phyloP scores from a whole-genome alignment of 2,329 filamentous ascomycete species.

The Ophiostoma triangulosporum region DNA sequence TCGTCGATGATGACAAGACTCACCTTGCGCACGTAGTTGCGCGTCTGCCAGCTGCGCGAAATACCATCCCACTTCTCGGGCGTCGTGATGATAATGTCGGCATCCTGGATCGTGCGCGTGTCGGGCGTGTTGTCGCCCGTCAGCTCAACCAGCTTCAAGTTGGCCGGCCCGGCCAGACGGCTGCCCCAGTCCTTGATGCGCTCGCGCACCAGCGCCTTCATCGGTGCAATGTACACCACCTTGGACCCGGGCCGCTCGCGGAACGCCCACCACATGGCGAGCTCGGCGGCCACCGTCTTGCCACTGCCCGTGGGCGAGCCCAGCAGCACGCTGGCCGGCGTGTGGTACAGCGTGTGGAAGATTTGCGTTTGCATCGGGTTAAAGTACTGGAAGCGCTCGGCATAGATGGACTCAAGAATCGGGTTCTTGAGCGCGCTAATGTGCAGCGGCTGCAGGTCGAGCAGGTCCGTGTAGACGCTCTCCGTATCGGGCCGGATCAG shows the following conservation, averaged over 20 bases:
- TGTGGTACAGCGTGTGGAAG: conserved; percentile 93
- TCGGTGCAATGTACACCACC: conserved; percentile 96
- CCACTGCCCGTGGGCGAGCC: conserved; percentile 95
- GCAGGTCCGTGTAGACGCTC: conserved; percentile 87
- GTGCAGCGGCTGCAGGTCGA: conserved; percentile 81
- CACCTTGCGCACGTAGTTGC: conserved; percentile 89
- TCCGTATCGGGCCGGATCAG: conserved; percentile 94
- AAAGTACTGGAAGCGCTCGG: conserved; percentile 83
- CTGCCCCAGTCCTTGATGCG: conserved; percentile 89
- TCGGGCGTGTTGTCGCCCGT: conserved; percentile 94
- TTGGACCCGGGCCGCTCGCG: conserved; percentile 88
- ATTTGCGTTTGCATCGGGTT: conserved; percentile 99
- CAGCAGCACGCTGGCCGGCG: conserved; percentile 77
- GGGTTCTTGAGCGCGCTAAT: conserved; percentile 81
- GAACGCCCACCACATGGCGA: conserved; percentile 99
- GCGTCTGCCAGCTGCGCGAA: conserved; percentile 94
- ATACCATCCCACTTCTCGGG: conserved; percentile 99
- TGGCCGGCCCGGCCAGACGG: conserved; percentile 68
- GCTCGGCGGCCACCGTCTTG: conserved; percentile 89
- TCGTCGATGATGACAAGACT: conserved; percentile 97
- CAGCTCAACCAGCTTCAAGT: conserved; percentile 82
- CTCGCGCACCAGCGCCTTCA: conserved; percentile 96
- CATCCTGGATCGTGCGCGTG: conserved; percentile 85
- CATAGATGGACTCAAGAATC: conserved; percentile 76
- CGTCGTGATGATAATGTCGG: conserved; percentile 95